Evolutionary conservation across 495 filamentous ascomycete species (phyloP).

Genomic region (Penicillium diatomitis): DNA sequence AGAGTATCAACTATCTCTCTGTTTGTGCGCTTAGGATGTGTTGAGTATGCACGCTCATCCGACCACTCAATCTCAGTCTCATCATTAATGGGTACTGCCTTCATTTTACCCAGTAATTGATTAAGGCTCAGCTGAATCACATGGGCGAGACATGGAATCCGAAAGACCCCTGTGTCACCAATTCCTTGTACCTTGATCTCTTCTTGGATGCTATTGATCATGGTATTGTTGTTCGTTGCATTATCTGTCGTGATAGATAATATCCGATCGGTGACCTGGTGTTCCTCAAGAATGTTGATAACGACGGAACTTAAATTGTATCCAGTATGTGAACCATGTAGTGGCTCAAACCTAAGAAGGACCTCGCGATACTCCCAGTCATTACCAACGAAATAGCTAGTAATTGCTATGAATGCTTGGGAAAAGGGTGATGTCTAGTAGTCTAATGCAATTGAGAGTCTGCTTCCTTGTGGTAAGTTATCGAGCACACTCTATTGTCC

Average conservation of each 20-base stretch:
- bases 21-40: too few relatives aligned
- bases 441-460: constrained; percentile 10
- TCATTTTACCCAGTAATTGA: constrained; percentile 1
- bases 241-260: constrained; percentile 13
- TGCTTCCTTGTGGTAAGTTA: background rate
- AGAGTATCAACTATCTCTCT: too few relatives aligned
- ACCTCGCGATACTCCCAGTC: constrained; percentile 11
- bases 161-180: too few relatives aligned
- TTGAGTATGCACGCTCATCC: too few relatives aligned
- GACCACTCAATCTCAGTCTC: too few relatives aligned
- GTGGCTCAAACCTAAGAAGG: constrained; percentile 12
- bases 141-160: too few relatives aligned
- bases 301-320: constrained; percentile 4
- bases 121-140: background rate
- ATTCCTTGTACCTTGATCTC: background rate
- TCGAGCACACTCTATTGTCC: background rate
- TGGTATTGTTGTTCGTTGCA: constrained; percentile 11
- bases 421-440: constrained; percentile 10
- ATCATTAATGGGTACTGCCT: constrained; percentile 6
- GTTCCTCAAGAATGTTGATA: constrained; percentile 4
- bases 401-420: constrained; percentile 12
- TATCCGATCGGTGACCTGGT: constrained; percentile 3
- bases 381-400: constrained; percentile 5
- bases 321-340: constrained; percentile 5
- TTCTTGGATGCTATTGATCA: constrained; percentile 6